phyloP scores from a whole-genome alignment of 202 grass and related monocot species.

The Zoysia matrella region DNA sequence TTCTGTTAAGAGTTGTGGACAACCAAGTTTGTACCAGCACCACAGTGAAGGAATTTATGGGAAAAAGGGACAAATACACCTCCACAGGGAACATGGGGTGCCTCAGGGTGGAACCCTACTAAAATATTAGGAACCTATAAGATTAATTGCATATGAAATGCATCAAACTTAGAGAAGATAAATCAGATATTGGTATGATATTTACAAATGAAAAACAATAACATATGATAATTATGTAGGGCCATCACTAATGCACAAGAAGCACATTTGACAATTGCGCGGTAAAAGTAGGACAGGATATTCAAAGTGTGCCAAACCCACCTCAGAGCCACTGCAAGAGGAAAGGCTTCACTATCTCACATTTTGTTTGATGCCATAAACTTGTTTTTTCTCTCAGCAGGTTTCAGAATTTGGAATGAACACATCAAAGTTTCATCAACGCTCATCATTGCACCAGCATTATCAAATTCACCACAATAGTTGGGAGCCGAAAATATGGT shows the following conservation, averaged over 20 bases:
- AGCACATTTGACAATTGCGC: no score
- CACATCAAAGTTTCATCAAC: no score
- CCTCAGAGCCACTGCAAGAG: conserved; percentile 42
- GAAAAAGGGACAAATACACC: no score
- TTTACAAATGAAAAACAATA: not conserved
- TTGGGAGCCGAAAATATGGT: no score
- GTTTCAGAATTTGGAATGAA: conserved; percentile 35
- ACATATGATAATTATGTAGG: no score
- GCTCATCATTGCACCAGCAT: no score
- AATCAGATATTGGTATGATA: not conserved
- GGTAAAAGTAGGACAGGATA: not conserved
- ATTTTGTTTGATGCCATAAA: conserved; percentile 82
- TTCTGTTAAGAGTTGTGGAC: not conserved
- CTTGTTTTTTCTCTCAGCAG: conserved; percentile 83
- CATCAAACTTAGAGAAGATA: not conserved
- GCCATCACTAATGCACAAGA: no score
- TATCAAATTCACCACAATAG: no score
- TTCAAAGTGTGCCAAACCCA: conserved; percentile 35
- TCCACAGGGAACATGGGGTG: no score
- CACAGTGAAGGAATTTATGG: no score
- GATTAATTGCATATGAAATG: not conserved
- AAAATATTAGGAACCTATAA: not conserved
- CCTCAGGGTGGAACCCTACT: not conserved
- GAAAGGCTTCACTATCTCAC: conserved; percentile 52
- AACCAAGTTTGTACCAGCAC: conserved; percentile 8